Evolutionary conservation across 2,329 filamentous ascomycete genomes (phyloP), one percentile per base, ranked within the genome.

Genomic region (Cryphonectria parasitica): DNA sequence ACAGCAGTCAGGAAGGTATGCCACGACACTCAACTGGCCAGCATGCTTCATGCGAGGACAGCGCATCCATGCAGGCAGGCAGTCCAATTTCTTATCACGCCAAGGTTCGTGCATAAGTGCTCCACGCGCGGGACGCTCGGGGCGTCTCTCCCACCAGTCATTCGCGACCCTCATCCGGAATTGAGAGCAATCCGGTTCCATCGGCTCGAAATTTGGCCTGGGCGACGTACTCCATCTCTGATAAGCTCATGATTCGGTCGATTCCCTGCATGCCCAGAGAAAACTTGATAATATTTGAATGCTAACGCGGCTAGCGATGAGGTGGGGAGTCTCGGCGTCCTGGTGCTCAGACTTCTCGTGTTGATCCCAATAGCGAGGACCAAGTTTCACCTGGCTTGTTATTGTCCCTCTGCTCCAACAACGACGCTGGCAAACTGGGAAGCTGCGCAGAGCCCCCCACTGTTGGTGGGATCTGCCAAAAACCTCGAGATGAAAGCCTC

Each of bases 11-110:
- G 68, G 64, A 70, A 68, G 68, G 58, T 34, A 58, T 63, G 61
- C n/a, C n/a, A 34, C 60, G 68, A 31, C 66, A 36, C 63, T 34
- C 43, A 49, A 72, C 68, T 69, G 71, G 69, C 61, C 66, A 52
- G 25, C 36, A 22, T 45, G 49, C 80, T 79, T 79, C 79, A 79
- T 84, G 83, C 81, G 82, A 75, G 76, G 79, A 79, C 81, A 82
- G 78, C 81, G 72, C 81, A 83, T 80, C 80, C 77, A 75, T 80
- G 79, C 80, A 81, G 77, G 73, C 11, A 28, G 54, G 13, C 56
- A 75, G 64, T 36, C 67, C 74, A 73, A 75, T 74, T 70, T 74
- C 74, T 60, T 25, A 62, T 60, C 67, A 69, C 54, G 66, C 62
- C 66, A 67, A 66, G 66, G 28, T 66, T 63, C 7, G 58, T 63